These are phyloP conservation scores for Pouteria campechiana DNA, from an alignment of 179 eudicot species.

Conservation along the genomic window DNA sequence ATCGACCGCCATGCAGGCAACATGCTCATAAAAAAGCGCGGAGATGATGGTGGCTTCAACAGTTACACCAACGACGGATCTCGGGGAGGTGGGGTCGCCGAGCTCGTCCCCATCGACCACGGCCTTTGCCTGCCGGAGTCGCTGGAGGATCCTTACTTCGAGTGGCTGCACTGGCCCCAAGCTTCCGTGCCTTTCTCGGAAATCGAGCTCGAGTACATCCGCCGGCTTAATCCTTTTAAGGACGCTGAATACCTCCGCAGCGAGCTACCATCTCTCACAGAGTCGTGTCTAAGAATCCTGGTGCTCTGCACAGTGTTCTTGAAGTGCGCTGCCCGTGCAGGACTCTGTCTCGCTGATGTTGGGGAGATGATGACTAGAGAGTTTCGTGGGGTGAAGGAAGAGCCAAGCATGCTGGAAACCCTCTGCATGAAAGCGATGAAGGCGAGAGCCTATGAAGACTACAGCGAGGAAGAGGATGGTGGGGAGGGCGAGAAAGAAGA, in stretches of 20 bases:
- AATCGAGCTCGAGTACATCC: constrained; percentile 56
- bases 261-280: constrained; percentile 53
- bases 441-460: constrained; percentile 1
- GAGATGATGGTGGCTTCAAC: no score
- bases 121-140: constrained; percentile 90
- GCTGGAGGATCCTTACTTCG: constrained; percentile 95
- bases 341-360: constrained; percentile 72
- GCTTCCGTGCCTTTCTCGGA: constrained; percentile 80
- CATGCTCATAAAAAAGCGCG: constrained; percentile 59
- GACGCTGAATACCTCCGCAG: constrained; percentile 64
- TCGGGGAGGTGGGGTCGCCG: constrained; percentile 37
- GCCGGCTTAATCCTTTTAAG: constrained; percentile 50
- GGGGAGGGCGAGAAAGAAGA: constrained; percentile 13
- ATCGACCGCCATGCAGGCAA: constrained; percentile 94
- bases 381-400: constrained; percentile 51
- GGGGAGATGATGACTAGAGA: constrained; percentile 96
- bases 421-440: constrained; percentile 50
- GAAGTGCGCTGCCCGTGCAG: constrained; percentile 47
- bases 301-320: constrained; percentile 72
- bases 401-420: constrained; percentile 50
- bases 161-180: constrained; percentile 99
- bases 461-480: constrained; percentile 1
- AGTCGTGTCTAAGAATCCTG: constrained; percentile 67
- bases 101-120: constrained; percentile 89
- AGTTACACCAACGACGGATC: no score